Base-by-base conservation (phyloP, 768 basidiomycete genomes). In the Kwoniella heveanensis region DNA sequence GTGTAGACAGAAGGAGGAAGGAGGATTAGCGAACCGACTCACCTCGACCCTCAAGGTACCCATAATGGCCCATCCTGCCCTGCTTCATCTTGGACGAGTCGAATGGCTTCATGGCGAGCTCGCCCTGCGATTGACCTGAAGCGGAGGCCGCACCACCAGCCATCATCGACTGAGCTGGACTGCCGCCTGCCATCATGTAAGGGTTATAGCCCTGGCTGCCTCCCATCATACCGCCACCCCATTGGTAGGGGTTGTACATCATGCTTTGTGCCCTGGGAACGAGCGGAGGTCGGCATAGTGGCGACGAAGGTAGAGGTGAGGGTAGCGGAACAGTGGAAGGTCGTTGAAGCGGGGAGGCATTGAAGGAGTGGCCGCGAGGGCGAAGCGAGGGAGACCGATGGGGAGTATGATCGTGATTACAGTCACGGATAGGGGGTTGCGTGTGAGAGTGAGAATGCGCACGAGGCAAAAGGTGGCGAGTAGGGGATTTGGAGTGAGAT, bases 11-110 rank as follows among this genome's bases (percentile, higher is more conserved):
- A 36, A 36, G 7, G 32, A 36, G 32, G 13, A 36, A 36, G 13
- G 32, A 6, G 13, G 25, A 49, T 24, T 2, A 26, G 4, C 48
- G 48, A 7, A 21, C 17, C 8, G 1, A 68, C 75, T 67, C 55
- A 74, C 76, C 76, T 65, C 76, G 48, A 26, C 76, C 76, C 60
- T 77, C 73, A 44, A 74, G 71, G 60, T 74, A 77, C 3, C 76
- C 76, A 51, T 77, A 77, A 50, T 77, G 73, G 10, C 76, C 76
- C 63, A 73, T 56, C 13, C 76, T 32, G 25, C 76, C 73, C 30
- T 62, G 58, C 62, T 77, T 77, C 61, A 69, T 63, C 62, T 71
- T 66, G 17, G 61, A 58, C 25, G 73, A 60, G 26, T 77, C 76
- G 55, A 65, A 77, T 10, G 69, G 47, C 56, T 69, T 63, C 54